Percentiles rank a stretch among this genome's conserved stretches.
These are phyloP conservation scores for Neofusicoccum ribis DNA, from an alignment of 2,329 filamentous ascomycete species.

Conservation along the genomic window DNA sequence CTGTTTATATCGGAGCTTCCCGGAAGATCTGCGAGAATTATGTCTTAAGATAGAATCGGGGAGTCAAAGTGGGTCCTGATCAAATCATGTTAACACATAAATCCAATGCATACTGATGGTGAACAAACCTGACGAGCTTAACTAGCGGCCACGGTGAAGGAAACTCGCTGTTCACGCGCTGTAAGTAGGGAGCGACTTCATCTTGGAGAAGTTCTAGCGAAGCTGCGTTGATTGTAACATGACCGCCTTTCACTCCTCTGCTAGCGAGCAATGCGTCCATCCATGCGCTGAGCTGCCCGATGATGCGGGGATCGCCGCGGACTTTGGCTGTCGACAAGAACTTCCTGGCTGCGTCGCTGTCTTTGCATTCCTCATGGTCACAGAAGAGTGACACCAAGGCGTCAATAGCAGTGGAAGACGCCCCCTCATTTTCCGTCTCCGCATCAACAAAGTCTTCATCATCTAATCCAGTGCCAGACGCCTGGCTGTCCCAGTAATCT, in stretches of 20 bases:
- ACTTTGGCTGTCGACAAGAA: neutral
- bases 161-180: no score
- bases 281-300: neutral
- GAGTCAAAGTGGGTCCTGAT: conserved; percentile 19
- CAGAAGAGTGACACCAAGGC: neutral
- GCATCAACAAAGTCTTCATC: neutral
- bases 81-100: neutral
- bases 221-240: neutral
- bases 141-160: conserved; percentile 29
- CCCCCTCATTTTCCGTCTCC: neutral
- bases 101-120: neutral
- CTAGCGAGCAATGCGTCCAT: neutral
- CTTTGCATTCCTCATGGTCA: neutral
- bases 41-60: conserved; percentile 19
- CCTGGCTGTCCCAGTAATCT: neutral
- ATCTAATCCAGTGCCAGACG: neutral
- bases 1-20: conserved; percentile 24
- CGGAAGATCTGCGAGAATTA: conserved; percentile 26
- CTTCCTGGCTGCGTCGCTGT: neutral
- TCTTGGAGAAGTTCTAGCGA: neutral
- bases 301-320: neutral
- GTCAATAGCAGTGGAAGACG: neutral
- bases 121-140: conserved; percentile 20
- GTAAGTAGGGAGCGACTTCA: neutral
- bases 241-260: neutral